phyloP scores from a whole-genome alignment of 2,329 filamentous ascomycete genomes.

The Pseudogymnoascus sp. region DNA sequence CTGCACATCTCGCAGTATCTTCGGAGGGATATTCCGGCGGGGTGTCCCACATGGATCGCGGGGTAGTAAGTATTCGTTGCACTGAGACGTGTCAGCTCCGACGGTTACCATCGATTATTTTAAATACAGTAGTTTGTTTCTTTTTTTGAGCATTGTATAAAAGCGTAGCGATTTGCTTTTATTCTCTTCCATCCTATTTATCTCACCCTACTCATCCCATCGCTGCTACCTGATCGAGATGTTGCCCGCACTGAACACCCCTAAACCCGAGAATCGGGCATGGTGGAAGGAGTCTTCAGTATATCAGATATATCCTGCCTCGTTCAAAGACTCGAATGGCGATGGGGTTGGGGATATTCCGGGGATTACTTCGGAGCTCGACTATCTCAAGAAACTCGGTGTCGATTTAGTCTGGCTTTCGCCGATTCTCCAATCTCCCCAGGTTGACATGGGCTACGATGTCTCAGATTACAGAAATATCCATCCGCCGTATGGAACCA shows the following conservation, averaged over 20 bases:
- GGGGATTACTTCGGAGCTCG: constrained; percentile 55
- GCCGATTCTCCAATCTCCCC: constrained; percentile 57
- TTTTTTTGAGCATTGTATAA: not conserved
- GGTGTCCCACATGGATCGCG: constrained; percentile 6
- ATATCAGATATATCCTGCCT: constrained; percentile 54
- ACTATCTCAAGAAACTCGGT: constrained; percentile 54
- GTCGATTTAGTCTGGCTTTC: constrained; percentile 61
- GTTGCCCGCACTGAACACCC: not conserved
- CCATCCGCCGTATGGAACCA: constrained; percentile 57
- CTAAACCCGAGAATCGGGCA: constrained; percentile 18
- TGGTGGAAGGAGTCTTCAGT: constrained; percentile 37
- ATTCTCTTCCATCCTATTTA: not conserved
- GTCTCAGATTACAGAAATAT: constrained; percentile 61
- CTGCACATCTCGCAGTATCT: not conserved
- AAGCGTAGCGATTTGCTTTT: not conserved
- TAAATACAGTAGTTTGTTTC: not conserved
- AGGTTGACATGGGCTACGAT: constrained; percentile 66
- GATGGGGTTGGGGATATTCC: constrained; percentile 55
- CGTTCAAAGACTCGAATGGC: constrained; percentile 49
- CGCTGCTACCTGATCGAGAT: not conserved
- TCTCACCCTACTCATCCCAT: not conserved
- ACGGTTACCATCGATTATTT: not conserved
- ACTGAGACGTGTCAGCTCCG: not conserved
- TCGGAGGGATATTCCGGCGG: not conserved
- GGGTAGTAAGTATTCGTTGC: not conserved